These are phyloP conservation scores for Furcasterigmium furcatum DNA, from an alignment of 2,329 filamentous ascomycete species.

Conservation along the genomic window DNA sequence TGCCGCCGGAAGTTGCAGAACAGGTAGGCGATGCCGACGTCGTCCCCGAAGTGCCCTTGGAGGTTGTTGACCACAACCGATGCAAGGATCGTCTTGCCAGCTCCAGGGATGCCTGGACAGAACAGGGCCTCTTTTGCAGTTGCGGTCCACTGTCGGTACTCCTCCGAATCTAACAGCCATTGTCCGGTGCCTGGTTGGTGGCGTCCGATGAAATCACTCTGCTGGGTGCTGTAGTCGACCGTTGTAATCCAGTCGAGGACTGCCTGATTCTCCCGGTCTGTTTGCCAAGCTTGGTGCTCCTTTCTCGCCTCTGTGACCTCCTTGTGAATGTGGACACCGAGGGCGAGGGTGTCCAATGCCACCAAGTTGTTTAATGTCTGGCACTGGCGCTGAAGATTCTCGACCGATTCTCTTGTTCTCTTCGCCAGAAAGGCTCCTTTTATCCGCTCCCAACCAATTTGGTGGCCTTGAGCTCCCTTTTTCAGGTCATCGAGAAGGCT, in stretches of 20 bases:
- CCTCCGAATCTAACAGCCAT: conserved; percentile 5
- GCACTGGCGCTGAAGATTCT: conserved; percentile 13
- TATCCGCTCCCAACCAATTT: conserved; percentile 12
- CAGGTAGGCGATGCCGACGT: conserved; percentile 22
- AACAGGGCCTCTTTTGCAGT: conserved; percentile 26
- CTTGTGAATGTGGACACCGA: conserved; percentile 7
- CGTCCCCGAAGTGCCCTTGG: conserved; percentile 6
- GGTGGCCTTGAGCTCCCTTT: conserved; percentile 5
- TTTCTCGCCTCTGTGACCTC: too few species aligned
- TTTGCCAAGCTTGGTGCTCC: too few species aligned
- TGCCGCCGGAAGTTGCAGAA: conserved; percentile 26
- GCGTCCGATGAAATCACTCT: conserved; percentile 28
- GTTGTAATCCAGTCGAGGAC: conserved; percentile 33
- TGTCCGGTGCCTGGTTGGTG: conserved; percentile 11
- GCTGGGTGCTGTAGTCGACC: conserved; percentile 28
- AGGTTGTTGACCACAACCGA: conserved; percentile 14
- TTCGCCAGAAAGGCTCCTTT: conserved; percentile 8
- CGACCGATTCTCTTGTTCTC: conserved; percentile 10
- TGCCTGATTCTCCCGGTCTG: neutral
- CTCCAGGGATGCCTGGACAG: conserved; percentile 41
- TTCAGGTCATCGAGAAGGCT: neutral
- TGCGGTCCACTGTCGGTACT: conserved; percentile 1
- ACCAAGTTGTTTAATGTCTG: conserved; percentile 10
- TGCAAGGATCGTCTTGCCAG: conserved; percentile 33
- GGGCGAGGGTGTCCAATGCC: conserved; percentile 6